phyloP scores from a whole-genome alignment of 768 basidiomycete species.

The Lenzites betulinus region DNA sequence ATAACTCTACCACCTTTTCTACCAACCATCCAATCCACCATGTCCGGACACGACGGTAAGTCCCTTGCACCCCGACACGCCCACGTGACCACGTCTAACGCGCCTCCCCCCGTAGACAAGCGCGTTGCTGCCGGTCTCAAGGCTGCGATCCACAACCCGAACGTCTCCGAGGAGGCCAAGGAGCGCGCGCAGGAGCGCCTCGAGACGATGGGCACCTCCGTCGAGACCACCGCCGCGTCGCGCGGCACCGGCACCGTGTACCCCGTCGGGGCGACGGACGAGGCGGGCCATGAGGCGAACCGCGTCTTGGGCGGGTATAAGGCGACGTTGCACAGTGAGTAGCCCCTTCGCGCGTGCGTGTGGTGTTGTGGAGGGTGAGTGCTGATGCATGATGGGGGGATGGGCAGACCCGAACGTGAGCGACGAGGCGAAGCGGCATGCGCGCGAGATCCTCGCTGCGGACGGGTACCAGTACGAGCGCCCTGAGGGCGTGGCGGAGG shows the following conservation, averaged over 20 bases:
- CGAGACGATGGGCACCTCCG: constrained; percentile 38
- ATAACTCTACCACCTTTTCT: background rate
- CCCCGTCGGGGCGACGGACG: constrained; percentile 1
- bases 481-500: constrained; percentile 33
- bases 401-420: constrained; percentile 48
- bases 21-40: background rate
- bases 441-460: constrained; percentile 52
- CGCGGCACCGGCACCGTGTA: background rate
- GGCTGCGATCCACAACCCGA: constrained; percentile 59
- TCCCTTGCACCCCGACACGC: background rate
- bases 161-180: constrained; percentile 58
- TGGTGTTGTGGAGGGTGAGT: no score
- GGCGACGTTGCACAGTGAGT: constrained; percentile 48
- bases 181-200: constrained; percentile 48
- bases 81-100: background rate
- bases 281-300: constrained; percentile 24
- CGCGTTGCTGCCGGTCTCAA: constrained; percentile 60
- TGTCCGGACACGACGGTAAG: constrained; percentile 18
- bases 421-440: constrained; percentile 52
- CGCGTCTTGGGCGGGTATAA: constrained; percentile 49
- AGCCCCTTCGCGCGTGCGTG: background rate
- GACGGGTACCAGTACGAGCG: constrained; percentile 40
- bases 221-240: background rate
- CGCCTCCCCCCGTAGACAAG: constrained; percentile 13
- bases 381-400: background rate